phyloP scores from a whole-genome alignment of 805 yeast species.

The Blastobotrys chiropterorum region DNA sequence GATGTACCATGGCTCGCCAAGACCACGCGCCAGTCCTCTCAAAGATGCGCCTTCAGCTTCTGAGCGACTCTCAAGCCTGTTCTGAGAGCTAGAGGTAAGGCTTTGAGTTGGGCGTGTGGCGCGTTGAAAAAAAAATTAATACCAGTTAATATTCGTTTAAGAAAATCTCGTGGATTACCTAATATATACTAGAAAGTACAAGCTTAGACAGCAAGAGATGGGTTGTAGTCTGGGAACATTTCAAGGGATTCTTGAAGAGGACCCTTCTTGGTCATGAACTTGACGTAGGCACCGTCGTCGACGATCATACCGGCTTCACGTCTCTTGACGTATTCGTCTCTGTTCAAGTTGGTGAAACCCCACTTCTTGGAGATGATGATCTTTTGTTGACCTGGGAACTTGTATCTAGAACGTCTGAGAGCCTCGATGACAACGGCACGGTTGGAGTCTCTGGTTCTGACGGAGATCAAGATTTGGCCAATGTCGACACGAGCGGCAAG shows the following conservation, averaged over 20 bases:
- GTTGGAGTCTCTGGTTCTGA: slow-evolving; percentile 97
- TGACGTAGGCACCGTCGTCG: slow-evolving; percentile 99
- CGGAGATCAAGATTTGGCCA: slow-evolving; percentile 97
- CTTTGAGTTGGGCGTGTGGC: too few relatives aligned
- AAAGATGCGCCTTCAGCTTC: too few relatives aligned
- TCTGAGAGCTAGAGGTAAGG: too few relatives aligned
- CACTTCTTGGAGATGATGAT: slow-evolving; percentile 99
- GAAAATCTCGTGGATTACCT: background rate
- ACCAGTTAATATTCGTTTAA: background rate
- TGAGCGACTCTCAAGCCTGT: too few relatives aligned
- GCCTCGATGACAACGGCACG: slow-evolving; percentile 97
- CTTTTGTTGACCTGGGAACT: slow-evolving; percentile 99
- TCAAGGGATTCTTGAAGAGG: slow-evolving; percentile 83
- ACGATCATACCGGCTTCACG: slow-evolving; percentile 97
- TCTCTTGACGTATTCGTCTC: slow-evolving; percentile 91
- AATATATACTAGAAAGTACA: background rate
- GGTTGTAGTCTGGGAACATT: slow-evolving; percentile 78
- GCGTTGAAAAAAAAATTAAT: background rate
- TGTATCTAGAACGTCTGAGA: slow-evolving; percentile 99
- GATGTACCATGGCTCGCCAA: background rate
- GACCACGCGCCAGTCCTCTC: background rate
- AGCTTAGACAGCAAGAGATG: slow-evolving; percentile 35
- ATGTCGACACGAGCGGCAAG: slow-evolving; percentile 98
- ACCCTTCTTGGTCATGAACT: slow-evolving; percentile 97
- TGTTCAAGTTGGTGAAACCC: slow-evolving; percentile 99